A percentile compares a stretch with the other conserved stretches of the same genome.
These are phyloP conservation scores for Areca catechu DNA, from an alignment of 176 grass and related monocot genomes.

Conservation along the genomic window DNA sequence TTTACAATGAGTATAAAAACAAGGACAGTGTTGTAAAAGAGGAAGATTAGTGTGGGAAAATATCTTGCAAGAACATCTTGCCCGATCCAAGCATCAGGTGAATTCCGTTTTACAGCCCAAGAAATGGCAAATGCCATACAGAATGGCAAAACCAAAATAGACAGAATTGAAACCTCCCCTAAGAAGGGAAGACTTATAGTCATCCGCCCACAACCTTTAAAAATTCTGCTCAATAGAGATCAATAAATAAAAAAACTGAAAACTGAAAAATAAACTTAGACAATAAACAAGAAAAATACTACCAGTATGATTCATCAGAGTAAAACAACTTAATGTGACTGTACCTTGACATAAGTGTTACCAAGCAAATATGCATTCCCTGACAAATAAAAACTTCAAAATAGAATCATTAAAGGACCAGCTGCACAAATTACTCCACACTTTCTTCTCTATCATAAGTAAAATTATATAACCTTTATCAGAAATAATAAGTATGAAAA, in stretches of 20 bases:
- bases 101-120: constrained; percentile 55
- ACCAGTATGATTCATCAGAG: neutral
- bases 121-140: constrained; percentile 39
- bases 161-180: constrained; percentile 47
- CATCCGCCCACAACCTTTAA: constrained; percentile 32
- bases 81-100: constrained; percentile 57
- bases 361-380: constrained; percentile 47
- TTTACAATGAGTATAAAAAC: too few species aligned
- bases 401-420: constrained; percentile 21
- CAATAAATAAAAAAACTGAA: constrained; percentile 1
- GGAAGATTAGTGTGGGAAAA: neutral
- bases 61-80: constrained; percentile 69
- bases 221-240: constrained; percentile 25
- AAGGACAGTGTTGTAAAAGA: neutral
- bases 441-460: neutral
- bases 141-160: constrained; percentile 44
- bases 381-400: constrained; percentile 9
- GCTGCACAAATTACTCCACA: neutral
- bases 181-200: constrained; percentile 47
- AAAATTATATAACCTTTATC: neutral
- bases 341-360: constrained; percentile 58
- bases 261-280: neutral
- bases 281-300: too few species aligned
- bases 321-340: neutral
- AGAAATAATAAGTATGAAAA: neutral